Conservation (phyloP, 345 rosid genomes). For the Citrus reticulata region DNA sequence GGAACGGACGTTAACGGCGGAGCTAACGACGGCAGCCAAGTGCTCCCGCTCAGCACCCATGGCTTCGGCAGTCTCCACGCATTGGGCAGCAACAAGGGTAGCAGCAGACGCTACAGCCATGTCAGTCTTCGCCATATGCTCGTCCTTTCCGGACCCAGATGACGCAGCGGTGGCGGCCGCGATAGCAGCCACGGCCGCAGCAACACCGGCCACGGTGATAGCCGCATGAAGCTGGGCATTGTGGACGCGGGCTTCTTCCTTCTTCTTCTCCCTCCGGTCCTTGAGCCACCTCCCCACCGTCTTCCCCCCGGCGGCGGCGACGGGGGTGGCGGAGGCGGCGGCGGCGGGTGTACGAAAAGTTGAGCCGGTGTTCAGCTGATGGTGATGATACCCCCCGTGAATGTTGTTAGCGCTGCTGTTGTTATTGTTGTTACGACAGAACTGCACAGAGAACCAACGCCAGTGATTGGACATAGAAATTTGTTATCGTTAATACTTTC, state of each 20-base stretch:
- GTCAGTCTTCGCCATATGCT: conserved; percentile 68
- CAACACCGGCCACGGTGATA: conserved; percentile 75
- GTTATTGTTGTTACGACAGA: conserved; percentile 44
- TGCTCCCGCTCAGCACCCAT: conserved; percentile 91
- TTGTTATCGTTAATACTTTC: too few species aligned
- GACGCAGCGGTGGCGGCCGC: conserved; percentile 79
- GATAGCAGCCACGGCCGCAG: conserved; percentile 81
- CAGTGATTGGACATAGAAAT: not conserved
- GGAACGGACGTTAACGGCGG: conserved; percentile 80
- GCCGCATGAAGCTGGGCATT: conserved; percentile 88
- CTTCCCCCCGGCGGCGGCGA: conserved; percentile 47
- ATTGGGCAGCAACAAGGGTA: conserved; percentile 80
- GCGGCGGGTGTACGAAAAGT: conserved; percentile 40
- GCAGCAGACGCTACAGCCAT: conserved; percentile 94
- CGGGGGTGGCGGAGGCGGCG: conserved; percentile 23
- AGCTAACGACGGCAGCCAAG: conserved; percentile 68
- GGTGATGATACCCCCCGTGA: not conserved
- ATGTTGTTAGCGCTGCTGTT: conserved; percentile 6
- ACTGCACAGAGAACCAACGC: conserved; percentile 38
- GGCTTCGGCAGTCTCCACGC: conserved; percentile 84
- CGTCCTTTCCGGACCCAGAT: conserved; percentile 62
- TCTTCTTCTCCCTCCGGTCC: conserved; percentile 82
- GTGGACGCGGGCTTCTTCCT: conserved; percentile 73
- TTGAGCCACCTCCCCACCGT: conserved; percentile 87
- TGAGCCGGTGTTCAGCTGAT: not conserved